phyloP scores from a whole-genome alignment of 306 rosid genomes.

The Vigna radiata region DNA sequence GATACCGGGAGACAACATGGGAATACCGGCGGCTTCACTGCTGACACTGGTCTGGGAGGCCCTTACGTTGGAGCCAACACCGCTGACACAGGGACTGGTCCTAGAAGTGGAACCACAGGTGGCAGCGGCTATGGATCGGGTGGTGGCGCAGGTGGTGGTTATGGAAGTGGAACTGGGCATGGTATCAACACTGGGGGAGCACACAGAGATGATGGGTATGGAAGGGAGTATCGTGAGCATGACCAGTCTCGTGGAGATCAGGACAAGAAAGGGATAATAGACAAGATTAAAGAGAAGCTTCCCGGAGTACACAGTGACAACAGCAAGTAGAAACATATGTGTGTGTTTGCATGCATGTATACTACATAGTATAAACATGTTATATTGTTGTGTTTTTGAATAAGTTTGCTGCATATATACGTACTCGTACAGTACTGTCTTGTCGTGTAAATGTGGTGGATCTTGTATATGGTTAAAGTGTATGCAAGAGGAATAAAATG shows the following conservation, averaged over 20 bases:
- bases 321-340: constrained; percentile 2
- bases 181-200: background rate
- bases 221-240: constrained; percentile 1
- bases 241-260: background rate
- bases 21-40: background rate
- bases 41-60: background rate
- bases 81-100: background rate
- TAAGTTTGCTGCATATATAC: background rate
- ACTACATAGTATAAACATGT: too few species aligned
- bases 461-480: background rate
- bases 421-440: background rate
- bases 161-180: background rate
- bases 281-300: constrained; percentile 47
- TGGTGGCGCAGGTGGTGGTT: background rate
- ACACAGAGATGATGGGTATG: background rate
- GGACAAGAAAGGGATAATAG: constrained; percentile 44
- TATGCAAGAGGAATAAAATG: background rate
- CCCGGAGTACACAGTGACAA: constrained; percentile 24
- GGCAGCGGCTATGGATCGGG: background rate
- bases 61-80: constrained; percentile 1
- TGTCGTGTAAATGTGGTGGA: background rate
- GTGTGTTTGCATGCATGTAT: background rate
- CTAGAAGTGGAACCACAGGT: constrained; percentile 6
- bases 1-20: background rate
- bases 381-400: background rate